These are phyloP conservation scores for Fusarium coicis DNA, from an alignment of 2,329 filamentous ascomycete species.

Conservation along the genomic window DNA sequence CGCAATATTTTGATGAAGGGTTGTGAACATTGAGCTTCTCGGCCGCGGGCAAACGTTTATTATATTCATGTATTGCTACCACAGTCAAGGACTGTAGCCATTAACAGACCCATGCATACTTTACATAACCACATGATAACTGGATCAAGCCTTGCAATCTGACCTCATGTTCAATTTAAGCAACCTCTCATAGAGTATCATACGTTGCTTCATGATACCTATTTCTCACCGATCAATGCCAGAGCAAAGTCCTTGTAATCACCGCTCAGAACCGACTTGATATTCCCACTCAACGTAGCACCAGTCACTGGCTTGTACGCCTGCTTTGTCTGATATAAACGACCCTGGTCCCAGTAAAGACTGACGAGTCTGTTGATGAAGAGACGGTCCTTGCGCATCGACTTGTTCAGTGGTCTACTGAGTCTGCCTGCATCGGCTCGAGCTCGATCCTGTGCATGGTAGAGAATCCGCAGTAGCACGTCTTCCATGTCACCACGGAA, in stretches of 20 bases:
- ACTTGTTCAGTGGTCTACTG: conserved; percentile 40
- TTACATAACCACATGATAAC: not conserved
- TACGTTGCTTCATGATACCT: not conserved
- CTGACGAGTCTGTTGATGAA: conserved; percentile 48
- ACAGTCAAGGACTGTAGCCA: not conserved
- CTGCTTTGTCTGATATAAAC: conserved; percentile 58
- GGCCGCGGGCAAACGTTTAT: accelerated
- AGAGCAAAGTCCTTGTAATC: conserved; percentile 46
- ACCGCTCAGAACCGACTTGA: conserved; percentile 44
- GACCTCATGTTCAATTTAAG: too few species aligned
- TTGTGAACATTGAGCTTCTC: not conserved
- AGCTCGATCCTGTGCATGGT: conserved; percentile 38
- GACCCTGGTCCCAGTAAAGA: conserved; percentile 47
- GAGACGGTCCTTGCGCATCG: conserved; percentile 44
- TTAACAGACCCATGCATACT: accelerated
- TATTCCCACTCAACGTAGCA: conserved; percentile 54
- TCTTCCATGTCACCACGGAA: conserved; percentile 51
- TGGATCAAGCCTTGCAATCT: too few species aligned
- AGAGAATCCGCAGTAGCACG: conserved; percentile 46
- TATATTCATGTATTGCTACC: not conserved
- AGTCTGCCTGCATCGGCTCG: conserved; percentile 43
- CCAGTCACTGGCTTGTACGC: conserved; percentile 68
- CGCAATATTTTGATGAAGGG: not conserved
- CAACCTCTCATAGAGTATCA: too few species aligned
- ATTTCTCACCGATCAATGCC: conserved; percentile 45